Evolutionary conservation across 495 filamentous ascomycete species (phyloP), one percentile per base, ranked within the genome.

Genomic region (Penicillium turbatum): DNA sequence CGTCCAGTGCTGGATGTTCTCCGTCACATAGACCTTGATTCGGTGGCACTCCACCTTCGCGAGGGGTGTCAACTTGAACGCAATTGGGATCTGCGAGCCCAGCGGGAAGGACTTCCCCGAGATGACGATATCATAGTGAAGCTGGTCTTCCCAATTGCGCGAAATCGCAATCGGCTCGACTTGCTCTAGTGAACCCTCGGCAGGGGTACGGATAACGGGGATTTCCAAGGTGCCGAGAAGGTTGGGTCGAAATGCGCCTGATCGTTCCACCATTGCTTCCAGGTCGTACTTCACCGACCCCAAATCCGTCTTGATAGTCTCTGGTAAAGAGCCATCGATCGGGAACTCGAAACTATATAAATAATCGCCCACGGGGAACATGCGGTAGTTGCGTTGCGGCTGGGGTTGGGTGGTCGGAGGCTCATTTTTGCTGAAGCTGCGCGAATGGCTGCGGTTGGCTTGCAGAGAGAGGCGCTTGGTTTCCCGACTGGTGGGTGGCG

Each of bases 91-190:
- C 61, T 90, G 90, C 3, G 88, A 79, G 16, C 95, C 95, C 12
- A 98, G 77, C 3, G 93, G 90, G 62, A 98, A 98, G 2, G 92
- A 96, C 82, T 98, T 98, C 46, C 95, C 93, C 3, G 92, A 97
- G 55, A 98, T 96, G 60, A 97, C 89, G 54, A 98, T 98, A 61
- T 98, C 93, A 70, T 98, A 98, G 62, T 97, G 92, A 30, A 98
- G 79, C 63, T 98, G 93, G 62, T 98, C 95, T 62, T 98, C 93
- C 93, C 93, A 98, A 51, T 90, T 92, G 21, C 93, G 79, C 48
- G 89, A 96, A 61, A 98, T 97, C 17, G 92, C 92, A 67, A 98
- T 98, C 12, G 93, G 93, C 64, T 98, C 93, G 24, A 92, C 84
- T 69, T 90, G 88, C 64, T 98, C 95, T 44, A 97, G 74, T 5